Evolutionary conservation across 2,329 filamentous ascomycete species (phyloP).

Genomic region (Neofusicoccum laricinum): DNA sequence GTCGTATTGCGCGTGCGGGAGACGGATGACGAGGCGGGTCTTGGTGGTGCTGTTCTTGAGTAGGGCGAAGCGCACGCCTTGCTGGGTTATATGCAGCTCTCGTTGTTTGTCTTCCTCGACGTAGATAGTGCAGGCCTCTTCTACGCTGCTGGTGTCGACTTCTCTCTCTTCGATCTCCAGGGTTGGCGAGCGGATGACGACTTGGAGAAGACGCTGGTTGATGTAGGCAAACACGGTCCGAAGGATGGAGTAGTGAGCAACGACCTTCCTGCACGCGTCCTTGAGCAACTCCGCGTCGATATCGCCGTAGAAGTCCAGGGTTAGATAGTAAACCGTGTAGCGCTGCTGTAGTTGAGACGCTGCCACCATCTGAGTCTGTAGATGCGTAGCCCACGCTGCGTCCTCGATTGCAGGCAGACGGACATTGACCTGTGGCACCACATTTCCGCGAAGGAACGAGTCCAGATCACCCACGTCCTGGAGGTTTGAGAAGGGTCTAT

Average conservation of each 20-base stretch:
- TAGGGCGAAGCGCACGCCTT: conserved; percentile 25
- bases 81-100: conserved; percentile 27
- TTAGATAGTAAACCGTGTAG: not conserved
- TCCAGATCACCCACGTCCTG: not conserved
- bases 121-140: conserved; percentile 17
- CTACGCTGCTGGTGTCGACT: conserved; percentile 11
- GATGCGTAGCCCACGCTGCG: not conserved
- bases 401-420: not conserved
- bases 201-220: conserved; percentile 33
- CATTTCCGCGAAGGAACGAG: not conserved
- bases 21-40: conserved; percentile 33
- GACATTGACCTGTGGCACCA: not conserved
- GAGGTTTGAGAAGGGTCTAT: not conserved
- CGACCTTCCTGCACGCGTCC: conserved; percentile 21
- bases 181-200: conserved; percentile 22
- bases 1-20: conserved; percentile 21
- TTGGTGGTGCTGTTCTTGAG: conserved; percentile 21
- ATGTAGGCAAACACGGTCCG: conserved; percentile 34
- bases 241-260: conserved; percentile 32
- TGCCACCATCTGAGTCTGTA: not conserved
- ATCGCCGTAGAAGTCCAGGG: not conserved
- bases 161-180: conserved; percentile 14
- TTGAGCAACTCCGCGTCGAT: not conserved
- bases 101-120: conserved; percentile 24
- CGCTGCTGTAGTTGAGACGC: not conserved